Evolutionary conservation across 78 protist genomes (phyloP).

Genomic region (Bigelowiella natans): DNA sequence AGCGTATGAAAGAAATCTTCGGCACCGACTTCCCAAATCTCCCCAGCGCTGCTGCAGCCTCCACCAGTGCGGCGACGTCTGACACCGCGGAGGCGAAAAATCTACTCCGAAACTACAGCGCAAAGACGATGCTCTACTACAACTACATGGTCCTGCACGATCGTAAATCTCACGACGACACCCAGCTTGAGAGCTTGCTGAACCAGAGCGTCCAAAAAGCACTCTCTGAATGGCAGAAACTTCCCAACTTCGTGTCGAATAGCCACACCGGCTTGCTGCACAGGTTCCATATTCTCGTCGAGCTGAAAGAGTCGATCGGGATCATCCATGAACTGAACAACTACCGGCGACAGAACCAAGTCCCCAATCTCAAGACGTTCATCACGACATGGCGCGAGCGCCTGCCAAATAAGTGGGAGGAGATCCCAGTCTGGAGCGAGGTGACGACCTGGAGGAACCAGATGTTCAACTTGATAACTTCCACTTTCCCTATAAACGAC

Average conservation of each 20-base stretch:
- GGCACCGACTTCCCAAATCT: background rate
- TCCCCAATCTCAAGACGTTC: constrained; percentile 44
- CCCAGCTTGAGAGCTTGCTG: constrained; percentile 16
- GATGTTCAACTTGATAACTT: constrained; percentile 27
- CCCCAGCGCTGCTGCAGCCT: background rate
- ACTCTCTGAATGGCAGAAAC: constrained; percentile 16
- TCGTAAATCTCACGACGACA: background rate
- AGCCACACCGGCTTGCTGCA: constrained; percentile 37
- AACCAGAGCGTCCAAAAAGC: constrained; percentile 26
- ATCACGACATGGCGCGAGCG: constrained; percentile 51
- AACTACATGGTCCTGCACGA: constrained; percentile 26
- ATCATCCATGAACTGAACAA: constrained; percentile 5
- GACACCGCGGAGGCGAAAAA: background rate
- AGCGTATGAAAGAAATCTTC: background rate
- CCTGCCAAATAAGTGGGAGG: constrained; percentile 46
- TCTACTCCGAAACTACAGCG: background rate
- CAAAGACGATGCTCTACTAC: constrained; percentile 13
- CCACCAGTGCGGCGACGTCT: background rate
- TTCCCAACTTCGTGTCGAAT: background rate
- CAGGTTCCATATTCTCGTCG: constrained; percentile 37
- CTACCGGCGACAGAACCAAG: background rate
- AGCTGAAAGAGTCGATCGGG: constrained; percentile 42
- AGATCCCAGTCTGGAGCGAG: constrained; percentile 31
- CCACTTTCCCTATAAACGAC: background rate
- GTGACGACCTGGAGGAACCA: constrained; percentile 40